A percentile compares a stretch with the other conserved stretches of the same genome.
These are phyloP conservation scores for Ceratopteris richardii DNA, from an alignment of 75 land plant genomes.

Conservation along the genomic window DNA sequence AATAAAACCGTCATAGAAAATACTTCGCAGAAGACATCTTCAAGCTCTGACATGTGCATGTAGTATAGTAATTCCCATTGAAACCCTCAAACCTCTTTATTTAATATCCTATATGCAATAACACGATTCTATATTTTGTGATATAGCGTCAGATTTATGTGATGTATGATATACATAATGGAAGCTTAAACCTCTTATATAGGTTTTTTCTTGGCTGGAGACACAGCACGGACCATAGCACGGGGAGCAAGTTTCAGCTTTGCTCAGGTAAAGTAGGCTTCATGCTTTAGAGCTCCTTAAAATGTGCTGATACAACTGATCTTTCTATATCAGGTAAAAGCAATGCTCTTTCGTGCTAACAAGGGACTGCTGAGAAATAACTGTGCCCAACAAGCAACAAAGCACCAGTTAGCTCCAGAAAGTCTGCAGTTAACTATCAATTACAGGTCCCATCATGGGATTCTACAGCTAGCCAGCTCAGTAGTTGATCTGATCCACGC, in stretches of 20 bases:
- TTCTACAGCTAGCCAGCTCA: not conserved
- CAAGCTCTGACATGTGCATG: too few relatives aligned
- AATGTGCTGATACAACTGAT: too few relatives aligned
- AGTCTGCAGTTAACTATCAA: not conserved
- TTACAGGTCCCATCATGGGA: not conserved
- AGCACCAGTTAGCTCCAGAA: not conserved
- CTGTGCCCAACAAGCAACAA: too few relatives aligned
- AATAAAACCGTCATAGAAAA: too few relatives aligned
- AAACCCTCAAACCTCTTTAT: too few relatives aligned
- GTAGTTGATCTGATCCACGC: not conserved
- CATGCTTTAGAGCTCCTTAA: not conserved
- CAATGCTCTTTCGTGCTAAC: not conserved
- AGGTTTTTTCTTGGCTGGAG: slow-evolving; percentile 4
- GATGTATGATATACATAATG: too few relatives aligned
- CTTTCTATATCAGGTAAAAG: not conserved
- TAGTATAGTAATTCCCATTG: too few relatives aligned
- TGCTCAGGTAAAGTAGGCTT: not conserved
- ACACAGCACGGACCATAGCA: slow-evolving; percentile 1
- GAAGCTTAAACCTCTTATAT: too few relatives aligned
- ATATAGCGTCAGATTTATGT: too few relatives aligned
- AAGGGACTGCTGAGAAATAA: not conserved
- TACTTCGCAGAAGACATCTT: too few relatives aligned
- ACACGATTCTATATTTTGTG: too few relatives aligned
- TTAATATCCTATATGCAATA: too few relatives aligned
- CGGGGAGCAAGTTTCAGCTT: not conserved